These are phyloP conservation scores for Scalesia atractyloides DNA, from an alignment of 129 eudicot species.

Conservation along the genomic window DNA sequence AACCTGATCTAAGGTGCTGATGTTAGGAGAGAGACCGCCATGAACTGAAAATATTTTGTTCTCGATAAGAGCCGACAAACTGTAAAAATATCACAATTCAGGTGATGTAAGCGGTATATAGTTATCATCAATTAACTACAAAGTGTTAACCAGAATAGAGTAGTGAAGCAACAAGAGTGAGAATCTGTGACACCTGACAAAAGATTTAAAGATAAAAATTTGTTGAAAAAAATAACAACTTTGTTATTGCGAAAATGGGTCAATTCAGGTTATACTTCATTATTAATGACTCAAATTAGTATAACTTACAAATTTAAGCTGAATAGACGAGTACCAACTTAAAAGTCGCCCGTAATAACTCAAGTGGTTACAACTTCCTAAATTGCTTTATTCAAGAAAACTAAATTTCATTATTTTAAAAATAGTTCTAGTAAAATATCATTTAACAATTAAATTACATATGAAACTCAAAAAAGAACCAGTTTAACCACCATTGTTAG, in stretches of 20 bases:
- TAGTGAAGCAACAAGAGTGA: slow-evolving; percentile 3
- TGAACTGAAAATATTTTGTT: slow-evolving; percentile 95
- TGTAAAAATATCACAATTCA: slow-evolving; percentile 31
- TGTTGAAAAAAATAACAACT: neutral
- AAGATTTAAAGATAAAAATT: neutral
- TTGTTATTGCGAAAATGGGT: neutral
- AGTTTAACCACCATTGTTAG: neutral
- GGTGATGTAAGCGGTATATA: slow-evolving; percentile 4
- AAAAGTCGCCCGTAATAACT: neutral
- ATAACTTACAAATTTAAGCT: neutral
- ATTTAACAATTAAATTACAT: neutral
- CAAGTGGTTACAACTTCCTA: neutral
- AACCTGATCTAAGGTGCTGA: slow-evolving; percentile 93
- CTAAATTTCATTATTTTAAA: neutral
- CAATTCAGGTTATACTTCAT: neutral
- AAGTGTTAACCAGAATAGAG: neutral
- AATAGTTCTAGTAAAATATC: neutral
- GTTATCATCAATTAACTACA: too few species aligned
- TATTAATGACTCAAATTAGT: neutral
- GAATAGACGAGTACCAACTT: neutral
- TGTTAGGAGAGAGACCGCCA: slow-evolving; percentile 93
- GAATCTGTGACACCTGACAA: neutral
- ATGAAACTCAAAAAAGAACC: neutral
- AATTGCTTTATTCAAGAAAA: neutral
- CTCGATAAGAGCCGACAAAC: slow-evolving; percentile 98